Base-by-base conservation (phyloP, 352 stramenopile species). In the Globisporangium spinosum region DNA sequence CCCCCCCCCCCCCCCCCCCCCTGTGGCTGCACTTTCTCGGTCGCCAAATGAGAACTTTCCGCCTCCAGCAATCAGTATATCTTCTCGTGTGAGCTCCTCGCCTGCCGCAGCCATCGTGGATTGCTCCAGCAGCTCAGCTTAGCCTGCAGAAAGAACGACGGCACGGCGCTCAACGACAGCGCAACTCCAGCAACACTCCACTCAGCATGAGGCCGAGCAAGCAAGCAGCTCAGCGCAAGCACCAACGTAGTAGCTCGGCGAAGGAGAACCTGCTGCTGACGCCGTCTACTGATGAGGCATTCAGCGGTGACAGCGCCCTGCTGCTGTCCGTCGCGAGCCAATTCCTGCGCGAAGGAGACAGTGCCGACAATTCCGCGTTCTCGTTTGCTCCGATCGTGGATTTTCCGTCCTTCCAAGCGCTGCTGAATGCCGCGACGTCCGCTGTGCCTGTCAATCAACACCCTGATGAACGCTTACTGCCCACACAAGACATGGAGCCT, bases 391-490 rank as follows among this genome's bases (percentile, higher is more conserved):
- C 38, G 25, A 43, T 56, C 25, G 15, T 20, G 35, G 23, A 64
- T 25, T 64, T 64, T 9, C 23, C 58, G 40, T 64, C 58, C 9
- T 64, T 64, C 40, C 58, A 64, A 23, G 58, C 58, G 9, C 40
- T 64, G 40, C 38, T 64, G 58, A 25, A 56, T 7, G 58, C 58
- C 13, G 58, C 58, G 9, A 40, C 40, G 23, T 25, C 58, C 20
- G 58, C 35, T 17, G 58, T 43, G 13, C 12, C 54, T 23, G 27
- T 13, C 2, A 17, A 40, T 7, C 2, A 58, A 20, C 40, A 49
- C 3, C 3, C 51, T 57, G 53, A 34, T 9, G 23, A 12, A 38
- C 32, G 32, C 13, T 58, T 5, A 9, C 53, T 13, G 10, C 5
- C 53, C 10, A 20, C 53, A 35, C 10, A 6, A 12, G 25, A 25